phyloP scores from a whole-genome alignment of 2,329 filamentous ascomycete genomes.

The Fusarium nisikadoi region DNA sequence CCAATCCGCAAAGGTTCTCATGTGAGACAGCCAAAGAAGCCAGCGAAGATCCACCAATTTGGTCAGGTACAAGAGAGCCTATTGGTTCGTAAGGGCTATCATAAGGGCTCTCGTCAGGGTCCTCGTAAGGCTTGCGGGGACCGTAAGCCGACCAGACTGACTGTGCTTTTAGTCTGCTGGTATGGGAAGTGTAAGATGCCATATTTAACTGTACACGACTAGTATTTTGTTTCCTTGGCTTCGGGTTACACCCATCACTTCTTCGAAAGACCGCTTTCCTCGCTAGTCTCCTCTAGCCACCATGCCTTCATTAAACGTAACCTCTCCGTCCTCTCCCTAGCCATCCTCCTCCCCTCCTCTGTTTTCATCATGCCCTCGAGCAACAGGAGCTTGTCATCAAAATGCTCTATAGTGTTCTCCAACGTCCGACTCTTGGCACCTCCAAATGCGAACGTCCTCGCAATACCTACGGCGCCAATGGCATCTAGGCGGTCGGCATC shows the following conservation, averaged over 20 bases:
- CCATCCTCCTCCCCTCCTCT: conserved; percentile 62
- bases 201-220: neutral
- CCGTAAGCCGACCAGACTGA: conserved; percentile 2
- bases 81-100: conserved; percentile 24
- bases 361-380: conserved; percentile 75
- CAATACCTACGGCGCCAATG: conserved; percentile 87
- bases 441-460: conserved; percentile 71
- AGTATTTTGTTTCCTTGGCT: neutral
- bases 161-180: conserved; percentile 23
- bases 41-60: conserved; percentile 8
- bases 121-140: conserved; percentile 4
- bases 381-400: conserved; percentile 77
- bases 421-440: conserved; percentile 71
- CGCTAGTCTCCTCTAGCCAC: conserved; percentile 64
- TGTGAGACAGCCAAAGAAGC: conserved; percentile 21
- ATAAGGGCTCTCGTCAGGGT: conserved; percentile 6
- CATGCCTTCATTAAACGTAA: conserved; percentile 64
- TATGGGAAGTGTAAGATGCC: neutral
- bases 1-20: conserved; percentile 35
- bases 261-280: neutral
- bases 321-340: conserved; percentile 63
- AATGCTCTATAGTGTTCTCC: conserved; percentile 76
- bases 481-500: conserved; percentile 94
- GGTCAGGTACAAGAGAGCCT: conserved; percentile 5
- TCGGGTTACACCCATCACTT: neutral